Conservation (phyloP, 176 grass and related monocot species). For the Oryza rufipogon region DNA sequence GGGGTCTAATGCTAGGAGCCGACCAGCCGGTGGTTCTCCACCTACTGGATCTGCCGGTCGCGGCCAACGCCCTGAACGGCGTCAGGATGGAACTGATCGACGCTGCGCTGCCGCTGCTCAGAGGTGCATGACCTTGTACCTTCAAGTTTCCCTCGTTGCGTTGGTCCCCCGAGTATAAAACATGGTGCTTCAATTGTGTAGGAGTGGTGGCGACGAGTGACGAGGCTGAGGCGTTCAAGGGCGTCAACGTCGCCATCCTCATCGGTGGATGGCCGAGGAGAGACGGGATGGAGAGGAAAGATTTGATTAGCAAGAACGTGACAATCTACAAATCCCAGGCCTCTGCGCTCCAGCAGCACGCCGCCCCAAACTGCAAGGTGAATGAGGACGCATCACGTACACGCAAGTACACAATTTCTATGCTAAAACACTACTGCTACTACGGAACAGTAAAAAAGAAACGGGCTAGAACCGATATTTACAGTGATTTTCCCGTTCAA, state of each 20-base stretch:
- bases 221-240: slow-evolving; percentile 59
- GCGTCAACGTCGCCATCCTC: slow-evolving; percentile 66
- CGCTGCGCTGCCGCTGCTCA: slow-evolving; percentile 70
- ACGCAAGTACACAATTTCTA: no score
- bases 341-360: slow-evolving; percentile 57
- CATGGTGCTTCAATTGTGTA: neutral
- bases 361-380: slow-evolving; percentile 83
- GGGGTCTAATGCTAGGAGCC: slow-evolving; percentile 69
- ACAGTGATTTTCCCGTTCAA: no score
- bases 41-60: slow-evolving; percentile 59
- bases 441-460: no score
- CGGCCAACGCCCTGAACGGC: slow-evolving; percentile 47
- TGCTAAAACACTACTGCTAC: no score
- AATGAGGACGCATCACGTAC: neutral
- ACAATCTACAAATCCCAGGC: slow-evolving; percentile 73
- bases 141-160: neutral
- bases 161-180: neutral
- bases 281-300: slow-evolving; percentile 80
- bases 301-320: slow-evolving; percentile 71
- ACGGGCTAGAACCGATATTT: no score
- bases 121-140: slow-evolving; percentile 38
- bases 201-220: slow-evolving; percentile 68
- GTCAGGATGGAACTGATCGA: slow-evolving; percentile 80
- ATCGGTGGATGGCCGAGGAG: slow-evolving; percentile 62
- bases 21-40: slow-evolving; percentile 78